phyloP scores from a whole-genome alignment of 139 green algal species.

The Chlamydomonas sphaeroides region DNA sequence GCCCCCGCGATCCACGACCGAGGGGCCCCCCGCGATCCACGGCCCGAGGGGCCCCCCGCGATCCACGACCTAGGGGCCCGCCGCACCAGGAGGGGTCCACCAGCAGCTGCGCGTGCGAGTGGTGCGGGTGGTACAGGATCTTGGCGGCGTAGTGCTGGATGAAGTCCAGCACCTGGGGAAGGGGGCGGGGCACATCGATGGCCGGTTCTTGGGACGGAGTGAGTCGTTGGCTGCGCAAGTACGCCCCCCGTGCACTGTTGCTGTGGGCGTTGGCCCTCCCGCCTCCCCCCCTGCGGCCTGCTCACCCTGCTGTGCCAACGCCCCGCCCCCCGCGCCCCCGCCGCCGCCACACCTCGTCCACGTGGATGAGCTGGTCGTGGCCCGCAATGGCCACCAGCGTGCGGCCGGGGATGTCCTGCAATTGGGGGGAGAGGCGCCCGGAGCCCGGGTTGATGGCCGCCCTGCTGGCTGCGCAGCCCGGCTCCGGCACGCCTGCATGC shows the following conservation, averaged over 20 bases:
- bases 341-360: constrained; percentile 52
- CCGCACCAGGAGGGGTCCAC: constrained; percentile 18
- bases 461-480: too few species aligned
- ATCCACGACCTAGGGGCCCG: too few species aligned
- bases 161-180: constrained; percentile 36
- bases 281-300: too few species aligned
- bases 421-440: not conserved
- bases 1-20: not conserved
- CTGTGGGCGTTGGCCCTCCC: too few species aligned
- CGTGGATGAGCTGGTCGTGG: constrained; percentile 63
- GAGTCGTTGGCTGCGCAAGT: not conserved
- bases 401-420: constrained; percentile 46
- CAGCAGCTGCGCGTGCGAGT: constrained; percentile 32
- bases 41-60: too few species aligned
- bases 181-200: not conserved
- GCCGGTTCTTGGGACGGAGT: not conserved
- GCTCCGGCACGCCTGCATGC: too few species aligned
- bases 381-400: constrained; percentile 55
- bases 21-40: too few species aligned
- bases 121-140: constrained; percentile 38
- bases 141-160: constrained; percentile 44
- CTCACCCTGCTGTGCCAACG: too few species aligned
- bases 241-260: not conserved
- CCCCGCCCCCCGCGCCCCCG: too few species aligned
- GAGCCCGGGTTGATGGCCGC: not conserved